These are phyloP conservation scores for Fusarium denticulatum DNA, from an alignment of 2,329 filamentous ascomycete genomes.

Conservation along the genomic window DNA sequence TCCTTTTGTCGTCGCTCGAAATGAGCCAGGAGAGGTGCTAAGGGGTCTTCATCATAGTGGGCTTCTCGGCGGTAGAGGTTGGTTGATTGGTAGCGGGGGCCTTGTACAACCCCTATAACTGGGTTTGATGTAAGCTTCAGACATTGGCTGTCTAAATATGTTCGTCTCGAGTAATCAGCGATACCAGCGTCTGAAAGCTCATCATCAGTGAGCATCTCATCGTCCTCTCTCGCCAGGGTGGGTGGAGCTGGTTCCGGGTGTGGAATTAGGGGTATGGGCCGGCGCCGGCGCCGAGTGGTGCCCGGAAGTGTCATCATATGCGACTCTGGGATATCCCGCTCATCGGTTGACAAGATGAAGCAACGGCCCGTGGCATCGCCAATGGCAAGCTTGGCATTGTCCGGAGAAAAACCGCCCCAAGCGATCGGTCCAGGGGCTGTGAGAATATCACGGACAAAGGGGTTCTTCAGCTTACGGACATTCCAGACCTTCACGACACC, in stretches of 20 bases:
- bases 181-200: conserved; percentile 27
- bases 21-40: conserved; percentile 55
- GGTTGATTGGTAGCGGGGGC: conserved; percentile 59
- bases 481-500: conserved; percentile 73
- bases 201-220: conserved; percentile 10
- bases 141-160: conserved; percentile 51
- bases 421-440: conserved; percentile 66
- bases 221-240: conserved; percentile 27
- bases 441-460: conserved; percentile 63
- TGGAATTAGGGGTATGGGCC: conserved; percentile 59
- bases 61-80: conserved; percentile 59
- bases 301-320: conserved; percentile 52
- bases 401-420: conserved; percentile 66
- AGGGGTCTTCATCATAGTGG: conserved; percentile 57
- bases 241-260: conserved; percentile 62
- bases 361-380: conserved; percentile 71
- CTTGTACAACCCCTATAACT: conserved; percentile 65
- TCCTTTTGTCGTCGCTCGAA: conserved; percentile 58
- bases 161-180: conserved; percentile 40
- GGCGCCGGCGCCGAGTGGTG: conserved; percentile 50
- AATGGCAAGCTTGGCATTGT: conserved; percentile 64
- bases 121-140: conserved; percentile 57
- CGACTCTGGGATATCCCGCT: conserved; percentile 51
- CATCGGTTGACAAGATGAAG: conserved; percentile 62
- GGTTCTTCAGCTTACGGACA: conserved; percentile 56